Base-by-base conservation (phyloP, 139 green algal species). In the Volvox africanus region DNA sequence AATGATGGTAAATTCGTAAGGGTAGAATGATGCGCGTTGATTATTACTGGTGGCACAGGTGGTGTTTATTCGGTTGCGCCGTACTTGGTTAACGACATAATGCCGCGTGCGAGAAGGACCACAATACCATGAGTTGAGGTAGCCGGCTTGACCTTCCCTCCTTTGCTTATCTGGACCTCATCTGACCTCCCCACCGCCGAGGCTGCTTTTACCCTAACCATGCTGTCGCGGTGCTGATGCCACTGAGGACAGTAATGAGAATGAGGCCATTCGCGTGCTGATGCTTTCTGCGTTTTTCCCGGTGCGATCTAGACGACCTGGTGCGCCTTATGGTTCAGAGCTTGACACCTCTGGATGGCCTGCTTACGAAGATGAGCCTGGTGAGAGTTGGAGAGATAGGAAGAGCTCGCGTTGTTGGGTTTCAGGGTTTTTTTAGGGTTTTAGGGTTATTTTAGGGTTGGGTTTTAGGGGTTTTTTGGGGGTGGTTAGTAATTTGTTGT, bases 321-420 rank as follows among this genome's bases (percentile, higher is more conserved):
- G 71, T 89, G 14, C 85, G 85, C 17, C 85, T 89, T 44, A 0
- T 82, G 69, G 85, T 61, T 3, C 18, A 82, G 35, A 37, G 85
- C 37, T 50, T 89, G 69, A 76, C 37, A 0, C 85, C 85, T 2
- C 85, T 89, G 67, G 85, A 89, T 68, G 28, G 19, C 1, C 12
- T 82, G 17, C 85, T 89, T 9, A 82, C 44, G 17, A 89, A 82
- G 85, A 17, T 89, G 20, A 82, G 69, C 69, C 26, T 89, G 85
- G 85, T 89, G n/a, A 26, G 85, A 0, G 24, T 3, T n/a, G 26
- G 80, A 20, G 21, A 26, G 79, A n/a, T 55, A 14, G 44, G 44
- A 55, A 55, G 44, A 55, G n/a, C n/a, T n/a, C n/a, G n/a, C n/a
- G n/a, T n/a, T n/a, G n/a, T n/a, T n/a, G n/a, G n/a, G n/a, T n/a